Evolutionary conservation across 2,329 filamentous ascomycete genomes (phyloP).

Genomic region (Leptographium galeiforme): DNA sequence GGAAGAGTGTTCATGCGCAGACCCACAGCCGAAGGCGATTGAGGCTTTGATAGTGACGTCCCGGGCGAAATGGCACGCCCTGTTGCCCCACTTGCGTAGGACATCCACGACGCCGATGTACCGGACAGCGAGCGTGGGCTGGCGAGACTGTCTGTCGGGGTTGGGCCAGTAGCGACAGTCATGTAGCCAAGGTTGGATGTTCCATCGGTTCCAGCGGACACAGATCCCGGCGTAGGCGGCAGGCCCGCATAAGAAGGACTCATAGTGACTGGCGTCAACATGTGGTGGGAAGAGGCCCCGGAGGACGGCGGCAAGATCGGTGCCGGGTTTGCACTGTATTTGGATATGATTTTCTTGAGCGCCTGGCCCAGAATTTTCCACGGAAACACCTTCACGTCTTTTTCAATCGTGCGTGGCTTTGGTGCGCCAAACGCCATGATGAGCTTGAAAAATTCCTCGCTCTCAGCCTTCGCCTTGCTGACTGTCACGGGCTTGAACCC

Average conservation of each 20-base stretch:
- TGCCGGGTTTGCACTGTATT: slow-evolving; percentile 56
- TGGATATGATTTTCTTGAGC: slow-evolving; percentile 95
- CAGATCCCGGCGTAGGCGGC: slow-evolving; percentile 30
- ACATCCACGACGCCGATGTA: slow-evolving; percentile 31
- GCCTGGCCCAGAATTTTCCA: slow-evolving; percentile 84
- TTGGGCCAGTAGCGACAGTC: slow-evolving; percentile 18
- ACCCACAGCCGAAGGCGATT: slow-evolving; percentile 18
- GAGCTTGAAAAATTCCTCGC: slow-evolving; percentile 95
- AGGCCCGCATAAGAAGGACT: slow-evolving; percentile 27
- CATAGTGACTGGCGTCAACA: slow-evolving; percentile 26
- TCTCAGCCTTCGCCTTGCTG: slow-evolving; percentile 82
- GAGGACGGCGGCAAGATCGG: slow-evolving; percentile 19
- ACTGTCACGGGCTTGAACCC: slow-evolving; percentile 87
- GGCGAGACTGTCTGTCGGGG: slow-evolving; percentile 35
- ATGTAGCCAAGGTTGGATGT: slow-evolving; percentile 25
- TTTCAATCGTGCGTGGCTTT: slow-evolving; percentile 95
- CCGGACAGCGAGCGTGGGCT: slow-evolving; percentile 39
- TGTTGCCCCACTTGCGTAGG: slow-evolving; percentile 10
- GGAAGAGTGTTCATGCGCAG: slow-evolving; percentile 24
- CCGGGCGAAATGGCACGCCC: slow-evolving; percentile 31
- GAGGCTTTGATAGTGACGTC: slow-evolving; percentile 19
- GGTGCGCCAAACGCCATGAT: slow-evolving; percentile 96
- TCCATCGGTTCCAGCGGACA: slow-evolving; percentile 21
- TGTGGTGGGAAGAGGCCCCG: slow-evolving; percentile 18
- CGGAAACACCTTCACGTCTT: slow-evolving; percentile 96